Evolutionary conservation across 805 yeast genomes (phyloP).

Genomic region (Wickerhamiella occidentalis): DNA sequence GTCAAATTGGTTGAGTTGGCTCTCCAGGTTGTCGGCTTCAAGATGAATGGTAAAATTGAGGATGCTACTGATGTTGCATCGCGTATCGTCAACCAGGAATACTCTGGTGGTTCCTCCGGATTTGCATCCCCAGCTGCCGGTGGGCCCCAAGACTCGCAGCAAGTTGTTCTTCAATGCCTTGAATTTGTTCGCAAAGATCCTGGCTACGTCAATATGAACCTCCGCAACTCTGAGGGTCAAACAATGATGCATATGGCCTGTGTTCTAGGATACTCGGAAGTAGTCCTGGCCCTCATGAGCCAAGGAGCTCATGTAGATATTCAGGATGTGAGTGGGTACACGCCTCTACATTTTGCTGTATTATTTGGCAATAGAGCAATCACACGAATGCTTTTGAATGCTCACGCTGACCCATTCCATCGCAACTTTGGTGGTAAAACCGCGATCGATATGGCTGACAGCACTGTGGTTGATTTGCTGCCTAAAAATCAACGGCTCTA

Average conservation of each 20-base stretch:
- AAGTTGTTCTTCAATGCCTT: conserved; percentile 22
- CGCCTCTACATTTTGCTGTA: conserved; percentile 83
- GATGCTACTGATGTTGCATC: conserved; percentile 91
- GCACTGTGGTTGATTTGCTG: conserved; percentile 20
- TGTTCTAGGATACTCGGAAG: conserved; percentile 52
- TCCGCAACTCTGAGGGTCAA: conserved; percentile 75
- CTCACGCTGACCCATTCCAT: conserved; percentile 24
- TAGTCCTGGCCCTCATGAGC: conserved; percentile 52
- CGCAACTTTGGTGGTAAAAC: conserved; percentile 27
- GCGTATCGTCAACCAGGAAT: conserved; percentile 48
- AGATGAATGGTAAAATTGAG: conserved; percentile 91
- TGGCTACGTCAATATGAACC: conserved; percentile 58
- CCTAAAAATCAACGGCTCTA: conserved; percentile 22
- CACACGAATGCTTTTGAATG: conserved; percentile 19
- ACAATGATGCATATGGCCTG: conserved; percentile 79
- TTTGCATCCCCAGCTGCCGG: conserved; percentile 15
- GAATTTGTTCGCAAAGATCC: conserved; percentile 24
- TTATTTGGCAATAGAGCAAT: conserved; percentile 54
- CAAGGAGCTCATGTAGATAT: conserved; percentile 47
- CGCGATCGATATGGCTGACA: conserved; percentile 28
- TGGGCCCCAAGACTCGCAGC: conserved; percentile 19
- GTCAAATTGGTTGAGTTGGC: conserved; percentile 90
- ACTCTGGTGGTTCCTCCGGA: conserved; percentile 21
- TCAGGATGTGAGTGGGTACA: conserved; percentile 66
- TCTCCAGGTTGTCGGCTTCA: conserved; percentile 87